A percentile compares a stretch with the other conserved stretches of the same genome.
phyloP scores from a whole-genome alignment of 306 rosid genomes.

The Biancaea sappan region DNA sequence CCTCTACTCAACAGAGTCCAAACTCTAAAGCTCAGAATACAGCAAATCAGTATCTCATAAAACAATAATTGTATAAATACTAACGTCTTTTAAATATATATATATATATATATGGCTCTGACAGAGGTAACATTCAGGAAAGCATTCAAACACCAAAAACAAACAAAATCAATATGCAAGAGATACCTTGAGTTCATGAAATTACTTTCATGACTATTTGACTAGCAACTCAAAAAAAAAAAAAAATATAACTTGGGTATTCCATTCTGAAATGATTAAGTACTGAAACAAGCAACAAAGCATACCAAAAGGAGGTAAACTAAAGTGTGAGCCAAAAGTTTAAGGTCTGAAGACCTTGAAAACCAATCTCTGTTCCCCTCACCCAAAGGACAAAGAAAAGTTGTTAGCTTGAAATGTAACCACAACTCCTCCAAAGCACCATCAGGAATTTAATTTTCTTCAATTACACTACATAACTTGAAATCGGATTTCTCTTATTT shows the following conservation, averaged over 20 bases:
- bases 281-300: slow-evolving; percentile 23
- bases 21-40: not conserved
- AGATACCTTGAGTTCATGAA: slow-evolving; percentile 9
- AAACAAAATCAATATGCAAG: slow-evolving; percentile 14
- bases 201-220: slow-evolving; percentile 3
- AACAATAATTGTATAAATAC: slow-evolving; percentile 7
- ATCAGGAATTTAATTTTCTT: slow-evolving; percentile 5
- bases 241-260: not conserved
- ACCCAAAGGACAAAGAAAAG: not conserved
- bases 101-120: not conserved
- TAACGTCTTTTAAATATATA: too few species aligned
- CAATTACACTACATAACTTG: not conserved
- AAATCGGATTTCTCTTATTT: slow-evolving; percentile 23
- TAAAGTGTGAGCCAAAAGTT: slow-evolving; percentile 18
- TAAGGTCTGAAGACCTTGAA: not conserved
- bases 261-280: slow-evolving; percentile 3
- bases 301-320: not conserved
- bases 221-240: slow-evolving; percentile 12
- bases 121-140: slow-evolving; percentile 5
- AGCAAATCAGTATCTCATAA: slow-evolving; percentile 2
- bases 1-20: slow-evolving; percentile 3
- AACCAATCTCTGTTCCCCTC: not conserved
- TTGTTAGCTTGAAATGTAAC: not conserved
- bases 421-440: not conserved
- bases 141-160: not conserved